Evolutionary conservation across 228 moss, liverwort and hornwort species (phyloP).

Genomic region (Sphagnum fallax): DNA sequence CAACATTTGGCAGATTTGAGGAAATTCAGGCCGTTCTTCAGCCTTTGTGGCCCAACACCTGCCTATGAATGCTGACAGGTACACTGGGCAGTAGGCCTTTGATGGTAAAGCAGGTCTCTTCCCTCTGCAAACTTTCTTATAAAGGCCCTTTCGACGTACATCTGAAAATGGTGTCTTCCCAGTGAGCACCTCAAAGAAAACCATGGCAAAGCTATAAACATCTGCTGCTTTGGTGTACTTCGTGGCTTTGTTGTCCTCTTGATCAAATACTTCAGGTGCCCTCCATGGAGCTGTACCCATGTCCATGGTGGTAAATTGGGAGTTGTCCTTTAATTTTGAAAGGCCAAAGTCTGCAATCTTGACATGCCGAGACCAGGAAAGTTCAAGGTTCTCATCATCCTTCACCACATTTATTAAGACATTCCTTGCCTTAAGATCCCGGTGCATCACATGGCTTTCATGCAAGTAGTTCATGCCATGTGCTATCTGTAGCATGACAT

Average conservation of each 20-base stretch:
- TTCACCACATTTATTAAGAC: constrained; percentile 18
- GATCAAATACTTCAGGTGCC: no score
- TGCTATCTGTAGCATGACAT: constrained; percentile 29
- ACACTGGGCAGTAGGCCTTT: constrained; percentile 16
- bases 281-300: no score
- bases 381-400: constrained; percentile 10
- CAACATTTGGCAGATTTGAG: constrained; percentile 37
- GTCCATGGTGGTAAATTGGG: not conserved
- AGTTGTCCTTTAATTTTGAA: not conserved
- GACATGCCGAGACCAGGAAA: not conserved
- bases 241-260: not conserved
- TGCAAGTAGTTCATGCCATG: constrained; percentile 45
- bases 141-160: constrained; percentile 14
- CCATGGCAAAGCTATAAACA: constrained; percentile 55
- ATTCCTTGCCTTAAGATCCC: constrained; percentile 27
- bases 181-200: constrained; percentile 36
- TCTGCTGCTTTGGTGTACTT: constrained; percentile 31
- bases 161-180: constrained; percentile 27
- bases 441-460: constrained; percentile 26
- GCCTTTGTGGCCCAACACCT: constrained; percentile 36
- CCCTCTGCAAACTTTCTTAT: constrained; percentile 26
- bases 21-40: constrained; percentile 25
- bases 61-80: constrained; percentile 26
- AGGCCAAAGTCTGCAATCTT: no score
- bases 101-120: constrained; percentile 26